Evolutionary conservation across 2,329 filamentous ascomycete species (phyloP).

Genomic region (Coniochaeta ligniaria): DNA sequence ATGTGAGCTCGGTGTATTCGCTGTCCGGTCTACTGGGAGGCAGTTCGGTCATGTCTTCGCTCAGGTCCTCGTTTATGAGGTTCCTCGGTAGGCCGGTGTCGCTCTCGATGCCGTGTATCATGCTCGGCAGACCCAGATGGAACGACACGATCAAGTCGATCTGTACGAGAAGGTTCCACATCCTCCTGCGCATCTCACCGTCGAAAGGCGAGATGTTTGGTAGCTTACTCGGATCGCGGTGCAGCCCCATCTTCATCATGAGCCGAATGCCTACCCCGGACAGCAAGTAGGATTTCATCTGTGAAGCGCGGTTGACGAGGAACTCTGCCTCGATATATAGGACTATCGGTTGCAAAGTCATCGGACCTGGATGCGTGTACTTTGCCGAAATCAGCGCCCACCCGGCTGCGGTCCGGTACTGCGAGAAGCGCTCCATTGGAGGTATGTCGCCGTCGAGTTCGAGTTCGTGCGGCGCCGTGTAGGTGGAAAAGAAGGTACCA

Average conservation of each 20-base stretch:
- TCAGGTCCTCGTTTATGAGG: slow-evolving; percentile 59
- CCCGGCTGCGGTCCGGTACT: slow-evolving; percentile 41
- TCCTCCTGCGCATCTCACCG: slow-evolving; percentile 45
- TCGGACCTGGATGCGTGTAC: slow-evolving; percentile 40
- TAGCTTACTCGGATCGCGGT: slow-evolving; percentile 46
- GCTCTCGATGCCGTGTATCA: slow-evolving; percentile 56
- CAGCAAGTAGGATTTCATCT: slow-evolving; percentile 48
- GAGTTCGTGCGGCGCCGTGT: slow-evolving; percentile 35
- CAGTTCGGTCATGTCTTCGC: slow-evolving; percentile 43
- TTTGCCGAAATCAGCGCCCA: slow-evolving; percentile 43
- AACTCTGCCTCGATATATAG: slow-evolving; percentile 49
- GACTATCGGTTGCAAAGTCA: slow-evolving; percentile 42
- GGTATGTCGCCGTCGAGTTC: slow-evolving; percentile 33
- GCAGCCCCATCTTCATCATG: slow-evolving; percentile 52
- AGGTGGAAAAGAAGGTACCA: slow-evolving; percentile 36
- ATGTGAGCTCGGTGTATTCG: slow-evolving; percentile 53
- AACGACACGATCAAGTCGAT: slow-evolving; percentile 60
- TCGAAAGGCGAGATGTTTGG: slow-evolving; percentile 42
- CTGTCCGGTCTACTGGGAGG: slow-evolving; percentile 48
- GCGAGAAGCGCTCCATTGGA: slow-evolving; percentile 35
- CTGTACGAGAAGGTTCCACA: slow-evolving; percentile 48
- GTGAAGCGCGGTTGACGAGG: slow-evolving; percentile 39
- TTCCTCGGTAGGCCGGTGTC: slow-evolving; percentile 57
- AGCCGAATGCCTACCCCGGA: slow-evolving; percentile 42
- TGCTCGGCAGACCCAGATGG: slow-evolving; percentile 60